Evolutionary conservation across 148 eudicot genomes (phyloP).

Genomic region (Dysphania ambrosioides): DNA sequence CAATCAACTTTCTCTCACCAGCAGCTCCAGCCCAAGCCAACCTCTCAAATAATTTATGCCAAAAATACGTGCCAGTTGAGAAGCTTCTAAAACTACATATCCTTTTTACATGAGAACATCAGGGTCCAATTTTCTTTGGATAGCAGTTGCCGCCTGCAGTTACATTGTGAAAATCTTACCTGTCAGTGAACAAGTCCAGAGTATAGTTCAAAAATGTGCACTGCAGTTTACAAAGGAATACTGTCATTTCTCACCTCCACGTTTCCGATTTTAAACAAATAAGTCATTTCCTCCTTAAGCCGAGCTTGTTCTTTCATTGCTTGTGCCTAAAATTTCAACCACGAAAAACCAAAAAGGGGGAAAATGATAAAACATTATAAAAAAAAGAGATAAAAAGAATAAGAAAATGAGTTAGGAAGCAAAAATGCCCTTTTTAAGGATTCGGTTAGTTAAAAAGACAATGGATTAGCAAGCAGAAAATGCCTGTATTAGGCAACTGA

Average conservation of each 20-base stretch:
- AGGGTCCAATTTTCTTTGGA: conserved; percentile 83
- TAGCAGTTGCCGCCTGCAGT: conserved; percentile 85
- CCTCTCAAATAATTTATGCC: neutral
- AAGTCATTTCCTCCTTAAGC: conserved; percentile 87
- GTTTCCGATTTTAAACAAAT: conserved; percentile 77
- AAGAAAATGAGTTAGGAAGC: neutral
- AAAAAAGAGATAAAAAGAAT: neutral
- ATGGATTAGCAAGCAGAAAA: conserved; percentile 13
- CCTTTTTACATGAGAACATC: conserved; percentile 59
- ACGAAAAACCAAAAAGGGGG: too few relatives aligned
- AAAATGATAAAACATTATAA: neutral
- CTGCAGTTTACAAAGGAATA: neutral
- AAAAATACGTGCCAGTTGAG: conserved; percentile 8
- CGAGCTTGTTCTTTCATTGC: conserved; percentile 94
- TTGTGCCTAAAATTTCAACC: conserved; percentile 58
- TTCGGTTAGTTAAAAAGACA: neutral
- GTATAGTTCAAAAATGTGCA: neutral
- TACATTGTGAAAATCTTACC: neutral
- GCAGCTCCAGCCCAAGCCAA: conserved; percentile 11
- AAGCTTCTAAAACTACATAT: neutral
- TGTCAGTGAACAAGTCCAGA: neutral
- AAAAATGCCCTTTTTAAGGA: neutral
- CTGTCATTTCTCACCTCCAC: conserved; percentile 50
- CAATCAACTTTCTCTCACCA: conserved; percentile 3
- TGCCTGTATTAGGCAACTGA: neutral